Conservation (phyloP, 2,329 filamentous ascomycete species). For the Monosporascus sp. region DNA sequence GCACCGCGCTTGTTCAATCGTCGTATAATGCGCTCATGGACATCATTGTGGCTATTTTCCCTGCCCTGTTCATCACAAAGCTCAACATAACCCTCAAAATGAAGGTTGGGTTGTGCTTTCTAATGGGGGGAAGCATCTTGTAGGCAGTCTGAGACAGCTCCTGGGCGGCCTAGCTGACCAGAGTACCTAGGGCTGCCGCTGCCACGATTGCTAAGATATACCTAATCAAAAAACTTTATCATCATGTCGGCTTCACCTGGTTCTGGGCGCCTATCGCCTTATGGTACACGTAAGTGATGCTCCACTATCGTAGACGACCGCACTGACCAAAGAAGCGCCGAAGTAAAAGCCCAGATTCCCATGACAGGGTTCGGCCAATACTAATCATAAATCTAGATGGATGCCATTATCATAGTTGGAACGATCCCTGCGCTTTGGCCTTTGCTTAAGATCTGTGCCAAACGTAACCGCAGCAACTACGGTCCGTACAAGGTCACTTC, state of each 20-base stretch:
- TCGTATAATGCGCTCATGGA: slow-evolving; percentile 7
- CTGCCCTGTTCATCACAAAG: slow-evolving; percentile 1
- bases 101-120: slow-evolving; percentile 3
- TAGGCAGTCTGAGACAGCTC: background rate
- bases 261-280: slow-evolving; percentile 6
- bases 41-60: slow-evolving; percentile 4
- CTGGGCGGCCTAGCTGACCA: background rate
- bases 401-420: slow-evolving; percentile 3
- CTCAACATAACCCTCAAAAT: slow-evolving; percentile 3
- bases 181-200: background rate
- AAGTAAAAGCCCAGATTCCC: background rate
- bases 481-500: slow-evolving; percentile 2
- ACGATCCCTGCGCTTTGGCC: slow-evolving; percentile 4
- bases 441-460: background rate
- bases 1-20: background rate
- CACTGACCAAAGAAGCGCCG: slow-evolving; percentile 1
- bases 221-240: background rate
- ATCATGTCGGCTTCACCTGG: slow-evolving; percentile 4
- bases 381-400: background rate
- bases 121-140: slow-evolving; percentile 5
- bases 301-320: background rate
- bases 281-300: slow-evolving; percentile 6
- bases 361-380: background rate
- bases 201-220: slow-evolving; percentile 2
- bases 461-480: background rate